Evolutionary conservation across 176 grass and related monocot genomes (phyloP), one percentile per base, ranked within the genome.

Genomic region (Dactylis glomerata): DNA sequence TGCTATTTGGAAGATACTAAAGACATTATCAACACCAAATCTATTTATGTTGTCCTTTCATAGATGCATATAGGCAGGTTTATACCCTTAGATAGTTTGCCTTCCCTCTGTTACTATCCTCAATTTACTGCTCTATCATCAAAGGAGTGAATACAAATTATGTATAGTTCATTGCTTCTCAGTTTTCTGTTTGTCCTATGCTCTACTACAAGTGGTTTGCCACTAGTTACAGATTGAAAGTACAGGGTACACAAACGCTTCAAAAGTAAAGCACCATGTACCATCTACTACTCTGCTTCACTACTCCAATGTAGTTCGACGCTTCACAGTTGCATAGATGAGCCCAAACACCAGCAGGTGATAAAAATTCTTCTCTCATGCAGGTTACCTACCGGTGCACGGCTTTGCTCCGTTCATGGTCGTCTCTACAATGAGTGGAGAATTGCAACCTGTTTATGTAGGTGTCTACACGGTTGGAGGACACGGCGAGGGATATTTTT

Each of bases 51-150:
- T 72, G 23, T 51, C 19, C 23, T 72, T 74, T 5, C 14, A 45
- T 57, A 82, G 37, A 87, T 75, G 27, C 8, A 11, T 69, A 68
- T 0, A 24, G 6, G 32, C 11, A 71, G 27, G 33, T 41, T 1
- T 76, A 30, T 6, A 20, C 16, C 72, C 69, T 61, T 83, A 58
- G 28, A 68, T 59, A 78, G 40, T 17, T 83, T n/a, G n/a, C n/a
- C 10, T 56, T 50, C 26, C 38, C 62, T 59, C 37, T 30, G 30
- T 70, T 19, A 32, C 32, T 41, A 83, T 31, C 6, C 30, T 62
- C 41, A 49, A 22, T 11, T 45, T 40, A 82, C 26, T 67, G 45
- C 20, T 54, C 5, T 45, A 27, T 68, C 28, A 45, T 82, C 5
- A 27, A 55, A 32, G 28, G 46, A 59, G 36, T 81, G 62, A 75